Percentiles rank a stretch among this genome's conserved stretches.
These are phyloP conservation scores for Candida corydali DNA, from an alignment of 805 yeast species.

Conservation along the genomic window DNA sequence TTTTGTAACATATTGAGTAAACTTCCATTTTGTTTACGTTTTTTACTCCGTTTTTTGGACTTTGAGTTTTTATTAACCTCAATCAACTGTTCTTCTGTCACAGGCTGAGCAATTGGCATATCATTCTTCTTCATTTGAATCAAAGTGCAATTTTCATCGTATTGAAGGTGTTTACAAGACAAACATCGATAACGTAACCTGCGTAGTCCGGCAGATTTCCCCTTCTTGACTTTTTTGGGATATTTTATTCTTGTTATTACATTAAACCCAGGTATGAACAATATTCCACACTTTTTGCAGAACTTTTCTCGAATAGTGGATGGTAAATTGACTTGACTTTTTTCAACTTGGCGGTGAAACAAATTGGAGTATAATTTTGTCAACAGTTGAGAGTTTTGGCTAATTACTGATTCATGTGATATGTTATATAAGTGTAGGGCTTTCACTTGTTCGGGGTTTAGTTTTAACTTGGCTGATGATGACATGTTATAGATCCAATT, in stretches of 20 bases:
- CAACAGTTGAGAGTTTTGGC: conserved; percentile 7
- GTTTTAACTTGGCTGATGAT: neutral
- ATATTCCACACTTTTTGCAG: conserved; percentile 29
- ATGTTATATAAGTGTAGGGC: conserved; percentile 27
- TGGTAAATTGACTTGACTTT: conserved; percentile 26
- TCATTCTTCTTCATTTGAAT: conserved; percentile 5
- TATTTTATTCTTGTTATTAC: conserved; percentile 19
- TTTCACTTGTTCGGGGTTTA: conserved; percentile 15
- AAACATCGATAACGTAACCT: conserved; percentile 10
- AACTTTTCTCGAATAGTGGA: conserved; percentile 19
- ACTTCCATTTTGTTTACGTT: conserved; percentile 40
- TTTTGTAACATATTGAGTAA: conserved; percentile 38
- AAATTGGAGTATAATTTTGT: conserved; percentile 20
- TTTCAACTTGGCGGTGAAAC: conserved; percentile 17
- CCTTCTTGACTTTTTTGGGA: conserved; percentile 8
- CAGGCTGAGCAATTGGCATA: too few relatives aligned
- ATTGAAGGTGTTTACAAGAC: conserved; percentile 8
- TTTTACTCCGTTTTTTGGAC: conserved; percentile 39
- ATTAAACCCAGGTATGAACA: conserved; percentile 33
- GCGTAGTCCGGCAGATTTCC: conserved; percentile 2
- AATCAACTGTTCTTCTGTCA: too few relatives aligned
- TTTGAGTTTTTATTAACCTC: too few relatives aligned
- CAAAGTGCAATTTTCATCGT: conserved; percentile 4
- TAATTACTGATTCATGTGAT: conserved; percentile 22
- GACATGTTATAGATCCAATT: too few relatives aligned